phyloP scores from a whole-genome alignment of 176 grass and related monocot genomes.

The Elymus sibiricus region DNA sequence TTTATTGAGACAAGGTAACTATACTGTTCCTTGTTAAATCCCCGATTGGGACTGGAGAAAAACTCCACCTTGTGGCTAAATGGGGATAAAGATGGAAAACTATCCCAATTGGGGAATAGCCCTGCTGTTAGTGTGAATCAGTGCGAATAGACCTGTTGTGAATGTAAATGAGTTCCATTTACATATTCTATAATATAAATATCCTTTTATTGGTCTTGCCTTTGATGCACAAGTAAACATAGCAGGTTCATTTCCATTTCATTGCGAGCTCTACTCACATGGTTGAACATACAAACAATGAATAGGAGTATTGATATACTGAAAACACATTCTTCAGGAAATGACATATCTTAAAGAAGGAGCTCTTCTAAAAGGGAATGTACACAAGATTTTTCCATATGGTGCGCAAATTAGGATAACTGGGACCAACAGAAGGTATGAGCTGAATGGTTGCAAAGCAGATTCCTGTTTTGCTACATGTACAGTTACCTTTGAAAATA shows the following conservation, averaged over 20 bases:
- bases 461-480: neutral
- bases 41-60: neutral
- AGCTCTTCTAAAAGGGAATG: conserved; percentile 72
- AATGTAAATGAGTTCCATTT: neutral
- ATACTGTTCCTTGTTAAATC: neutral
- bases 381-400: conserved; percentile 72
- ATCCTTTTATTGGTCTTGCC: neutral
- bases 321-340: conserved; percentile 44
- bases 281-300: neutral
- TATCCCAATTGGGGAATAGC: neutral
- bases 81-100: neutral
- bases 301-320: neutral
- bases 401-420: conserved; percentile 75
- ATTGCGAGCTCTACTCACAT: neutral
- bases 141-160: neutral
- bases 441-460: neutral
- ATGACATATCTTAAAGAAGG: conserved; percentile 81
- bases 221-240: neutral
- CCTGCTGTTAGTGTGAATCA: neutral
- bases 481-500: neutral
- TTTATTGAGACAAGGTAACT: neutral
- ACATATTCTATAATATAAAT: neutral
- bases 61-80: neutral
- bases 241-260: neutral
- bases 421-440: conserved; percentile 74